Evolutionary conservation across 2,329 filamentous ascomycete species (phyloP).

Genomic region (Drechmeria coniospora): DNA sequence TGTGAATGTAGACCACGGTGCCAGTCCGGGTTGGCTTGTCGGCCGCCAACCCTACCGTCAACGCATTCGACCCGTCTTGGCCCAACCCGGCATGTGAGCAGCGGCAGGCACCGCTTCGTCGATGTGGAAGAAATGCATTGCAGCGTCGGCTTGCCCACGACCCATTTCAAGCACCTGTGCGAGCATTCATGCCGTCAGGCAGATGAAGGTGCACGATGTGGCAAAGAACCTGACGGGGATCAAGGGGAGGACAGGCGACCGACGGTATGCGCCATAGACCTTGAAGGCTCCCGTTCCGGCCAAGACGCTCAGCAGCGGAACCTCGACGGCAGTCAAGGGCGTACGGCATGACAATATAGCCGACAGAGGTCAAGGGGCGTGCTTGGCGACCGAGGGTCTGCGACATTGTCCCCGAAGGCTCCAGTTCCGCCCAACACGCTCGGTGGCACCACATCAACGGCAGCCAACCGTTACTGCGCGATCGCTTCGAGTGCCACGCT

Average conservation of each 20-base stretch:
- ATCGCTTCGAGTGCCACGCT: too few relatives aligned
- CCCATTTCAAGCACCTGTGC: constrained; percentile 28
- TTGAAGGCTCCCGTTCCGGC: constrained; percentile 63
- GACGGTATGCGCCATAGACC: constrained; percentile 62
- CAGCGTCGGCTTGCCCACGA: constrained; percentile 29
- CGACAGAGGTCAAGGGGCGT: too few relatives aligned
- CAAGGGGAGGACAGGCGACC: constrained; percentile 67
- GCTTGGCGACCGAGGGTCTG: too few relatives aligned
- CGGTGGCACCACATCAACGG: too few relatives aligned
- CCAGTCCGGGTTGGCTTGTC: constrained; percentile 49
- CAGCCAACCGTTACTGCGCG: too few relatives aligned
- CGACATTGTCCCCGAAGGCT: too few relatives aligned
- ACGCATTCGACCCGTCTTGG: constrained; percentile 73
- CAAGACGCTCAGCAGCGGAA: constrained; percentile 61
- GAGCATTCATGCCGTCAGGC: constrained; percentile 40
- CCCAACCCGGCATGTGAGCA: constrained; percentile 56
- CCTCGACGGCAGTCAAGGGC: too few relatives aligned
- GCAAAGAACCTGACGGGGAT: constrained; percentile 78
- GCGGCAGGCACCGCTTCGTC: constrained; percentile 45
- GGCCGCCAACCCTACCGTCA: constrained; percentile 60
- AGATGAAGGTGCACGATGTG: constrained; percentile 53
- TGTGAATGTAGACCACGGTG: constrained; percentile 42
- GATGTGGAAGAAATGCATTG: constrained; percentile 25
- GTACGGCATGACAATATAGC: too few relatives aligned
- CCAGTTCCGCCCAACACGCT: too few relatives aligned